These are phyloP conservation scores for Pseudoscleropodium purum DNA, from an alignment of 225 moss, liverwort and hornwort genomes.

Conservation along the genomic window DNA sequence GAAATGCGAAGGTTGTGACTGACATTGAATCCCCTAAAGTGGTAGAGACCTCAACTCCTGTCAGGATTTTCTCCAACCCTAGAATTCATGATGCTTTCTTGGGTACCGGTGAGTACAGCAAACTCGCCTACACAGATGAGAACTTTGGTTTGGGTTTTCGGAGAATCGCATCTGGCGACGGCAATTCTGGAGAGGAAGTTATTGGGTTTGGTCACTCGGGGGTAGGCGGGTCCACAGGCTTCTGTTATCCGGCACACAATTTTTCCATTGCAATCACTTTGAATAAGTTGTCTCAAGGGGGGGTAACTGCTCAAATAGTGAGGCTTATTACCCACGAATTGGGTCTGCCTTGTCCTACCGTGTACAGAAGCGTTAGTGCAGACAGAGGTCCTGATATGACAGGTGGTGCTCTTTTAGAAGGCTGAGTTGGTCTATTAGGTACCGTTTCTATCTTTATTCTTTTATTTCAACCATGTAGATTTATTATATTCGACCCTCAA, in stretches of 20 bases:
- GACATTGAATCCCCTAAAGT: conserved; percentile 36
- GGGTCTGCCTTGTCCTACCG: conserved; percentile 67
- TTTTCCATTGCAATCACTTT: conserved; percentile 74
- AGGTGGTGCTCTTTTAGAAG: conserved; percentile 21
- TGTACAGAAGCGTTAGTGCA: conserved; percentile 36
- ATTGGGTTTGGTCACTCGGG: conserved; percentile 87
- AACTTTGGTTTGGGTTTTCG: conserved; percentile 78
- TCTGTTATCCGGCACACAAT: conserved; percentile 65
- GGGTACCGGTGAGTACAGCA: conserved; percentile 39
- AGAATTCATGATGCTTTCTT: conserved; percentile 61
- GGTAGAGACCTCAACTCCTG: conserved; percentile 1
- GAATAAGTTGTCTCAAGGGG: conserved; percentile 75
- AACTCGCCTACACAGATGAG: conserved; percentile 43
- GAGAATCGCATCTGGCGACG: conserved; percentile 37
- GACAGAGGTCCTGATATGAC: conserved; percentile 62
- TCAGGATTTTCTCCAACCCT: conserved; percentile 42
- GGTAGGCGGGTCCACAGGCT: conserved; percentile 76
- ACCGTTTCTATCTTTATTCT: background rate
- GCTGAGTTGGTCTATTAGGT: background rate
- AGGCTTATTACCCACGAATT: conserved; percentile 62
- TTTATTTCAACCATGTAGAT: conserved; percentile 7
- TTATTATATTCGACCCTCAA: background rate
- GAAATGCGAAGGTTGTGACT: conserved; percentile 6
- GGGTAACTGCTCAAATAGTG: conserved; percentile 65
- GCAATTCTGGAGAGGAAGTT: background rate